Evolutionary conservation across 441 rosid genomes (phyloP).

Genomic region (Syzygium malaccense): DNA sequence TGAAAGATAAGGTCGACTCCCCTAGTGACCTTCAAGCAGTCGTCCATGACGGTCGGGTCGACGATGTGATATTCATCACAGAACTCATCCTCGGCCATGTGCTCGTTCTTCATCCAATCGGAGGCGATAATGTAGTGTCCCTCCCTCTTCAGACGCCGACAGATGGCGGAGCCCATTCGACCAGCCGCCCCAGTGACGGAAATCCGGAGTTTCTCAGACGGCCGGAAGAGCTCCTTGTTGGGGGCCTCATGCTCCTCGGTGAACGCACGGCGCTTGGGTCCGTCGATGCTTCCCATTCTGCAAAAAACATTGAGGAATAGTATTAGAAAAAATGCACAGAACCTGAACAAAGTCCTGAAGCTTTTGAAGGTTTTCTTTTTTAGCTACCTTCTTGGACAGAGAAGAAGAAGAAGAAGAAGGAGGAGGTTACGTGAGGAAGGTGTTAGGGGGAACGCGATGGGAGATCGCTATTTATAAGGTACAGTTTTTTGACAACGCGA

Average conservation of each 20-base stretch:
- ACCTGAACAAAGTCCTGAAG: too few relatives aligned
- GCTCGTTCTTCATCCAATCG: conserved; percentile 94
- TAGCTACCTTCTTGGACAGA: too few relatives aligned
- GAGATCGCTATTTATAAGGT: too few relatives aligned
- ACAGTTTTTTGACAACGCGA: too few relatives aligned
- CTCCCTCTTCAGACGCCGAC: conserved; percentile 71
- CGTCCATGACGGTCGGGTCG: conserved; percentile 90
- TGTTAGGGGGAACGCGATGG: too few relatives aligned
- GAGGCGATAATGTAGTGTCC: conserved; percentile 64
- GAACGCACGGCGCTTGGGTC: conserved; percentile 39
- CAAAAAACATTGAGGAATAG: not conserved
- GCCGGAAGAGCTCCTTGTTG: conserved; percentile 75
- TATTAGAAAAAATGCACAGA: too few relatives aligned
- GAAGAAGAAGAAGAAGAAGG: too few relatives aligned
- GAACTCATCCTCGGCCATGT: conserved; percentile 92
- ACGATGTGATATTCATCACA: conserved; percentile 84
- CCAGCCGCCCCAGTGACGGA: conserved; percentile 87
- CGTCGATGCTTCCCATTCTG: conserved; percentile 69
- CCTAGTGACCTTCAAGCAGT: conserved; percentile 68
- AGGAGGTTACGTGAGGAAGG: too few relatives aligned
- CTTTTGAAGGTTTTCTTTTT: too few relatives aligned
- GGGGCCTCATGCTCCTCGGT: conserved; percentile 21
- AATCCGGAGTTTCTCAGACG: conserved; percentile 63
- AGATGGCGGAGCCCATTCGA: conserved; percentile 84
- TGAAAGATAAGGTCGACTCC: conserved; percentile 78